Base-by-base conservation (phyloP, 257 asterid species). In the Solanum sejunctum region DNA sequence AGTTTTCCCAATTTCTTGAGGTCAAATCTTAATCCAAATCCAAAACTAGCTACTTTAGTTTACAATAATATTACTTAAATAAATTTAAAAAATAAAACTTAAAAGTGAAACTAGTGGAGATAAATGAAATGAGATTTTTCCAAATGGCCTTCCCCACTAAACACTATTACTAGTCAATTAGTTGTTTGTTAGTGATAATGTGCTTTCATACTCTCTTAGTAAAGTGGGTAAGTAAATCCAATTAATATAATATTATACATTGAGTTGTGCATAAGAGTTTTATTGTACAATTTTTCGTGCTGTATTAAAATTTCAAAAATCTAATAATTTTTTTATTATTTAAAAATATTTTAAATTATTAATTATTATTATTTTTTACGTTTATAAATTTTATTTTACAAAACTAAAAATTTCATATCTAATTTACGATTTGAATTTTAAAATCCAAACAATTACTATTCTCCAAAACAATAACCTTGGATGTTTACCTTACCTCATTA, bases 101-200 rank as follows among this genome's bases (percentile, higher is more conserved):
- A 49, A 75, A 75, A 75, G 43, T 75, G 81, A 8, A 49, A 75
- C 43, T 12, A 75, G 61, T 75, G 81, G 81, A 75, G 81, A 47
- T 49, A 75, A 75, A 49, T 75, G 60, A 75, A 13, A 21, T 0
- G 5, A 23, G 60, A 49, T 21, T 49, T 49, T 47, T 49, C 12
- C 39, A 21, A 49, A 75, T 8, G 43, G 60, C 21, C 79, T 70
- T 49, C 60, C 32, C 61, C 81, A 75, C 81, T 75, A 8, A 47
- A 49, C 23, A 23, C 12, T 75, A 75, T 26, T 51, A 47, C 58
- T 75, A 23, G 60, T 75, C 61, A 23, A 75, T 47, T 75, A 49
- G 61, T 49, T 75, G 61, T 75, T 75, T 75, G 28, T 20, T 75
- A 49, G 43, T 49, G 60, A 75, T 75, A 23, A 49, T 75, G 81